Percentiles rank a stretch among this genome's conserved stretches.
These are phyloP conservation scores for Oldenlandia corymbosa DNA, from an alignment of 257 asterid genomes.

Conservation along the genomic window DNA sequence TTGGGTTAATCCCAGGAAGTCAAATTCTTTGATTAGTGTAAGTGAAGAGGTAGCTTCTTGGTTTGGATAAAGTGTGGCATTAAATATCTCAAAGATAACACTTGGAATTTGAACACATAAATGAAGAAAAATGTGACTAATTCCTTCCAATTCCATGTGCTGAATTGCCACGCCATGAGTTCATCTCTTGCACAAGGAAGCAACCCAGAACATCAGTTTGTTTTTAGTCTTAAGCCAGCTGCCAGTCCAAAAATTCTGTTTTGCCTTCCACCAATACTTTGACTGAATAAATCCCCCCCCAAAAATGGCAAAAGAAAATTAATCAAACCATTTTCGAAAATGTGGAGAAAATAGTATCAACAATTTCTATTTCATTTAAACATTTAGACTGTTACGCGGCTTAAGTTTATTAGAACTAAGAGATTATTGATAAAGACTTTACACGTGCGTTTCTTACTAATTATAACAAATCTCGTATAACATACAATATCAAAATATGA, in stretches of 20 bases:
- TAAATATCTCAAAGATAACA: not conserved
- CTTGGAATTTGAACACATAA: not conserved
- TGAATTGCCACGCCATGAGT: constrained; percentile 6
- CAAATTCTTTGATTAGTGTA: not conserved
- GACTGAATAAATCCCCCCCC: not conserved
- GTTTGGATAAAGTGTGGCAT: not conserved
- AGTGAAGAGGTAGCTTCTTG: not conserved
- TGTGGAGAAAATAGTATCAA: too few relatives aligned
- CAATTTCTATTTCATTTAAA: too few relatives aligned
- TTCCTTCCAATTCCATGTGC: not conserved
- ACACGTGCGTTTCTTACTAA: too few relatives aligned
- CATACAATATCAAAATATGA: too few relatives aligned
- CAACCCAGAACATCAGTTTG: not conserved
- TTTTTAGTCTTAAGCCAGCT: not conserved
- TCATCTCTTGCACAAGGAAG: not conserved
- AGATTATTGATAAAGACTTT: too few relatives aligned
- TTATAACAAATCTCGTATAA: too few relatives aligned
- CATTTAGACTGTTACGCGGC: too few relatives aligned
- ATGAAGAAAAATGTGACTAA: not conserved
- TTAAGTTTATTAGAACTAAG: too few relatives aligned
- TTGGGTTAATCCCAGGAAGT: too few relatives aligned
- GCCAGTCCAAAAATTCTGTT: constrained; percentile 1
- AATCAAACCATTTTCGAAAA: not conserved
- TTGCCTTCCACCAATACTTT: not conserved
- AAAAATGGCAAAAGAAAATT: not conserved